phyloP scores from a whole-genome alignment of 2,329 filamentous ascomycete species.

The Venturia nashicola region DNA sequence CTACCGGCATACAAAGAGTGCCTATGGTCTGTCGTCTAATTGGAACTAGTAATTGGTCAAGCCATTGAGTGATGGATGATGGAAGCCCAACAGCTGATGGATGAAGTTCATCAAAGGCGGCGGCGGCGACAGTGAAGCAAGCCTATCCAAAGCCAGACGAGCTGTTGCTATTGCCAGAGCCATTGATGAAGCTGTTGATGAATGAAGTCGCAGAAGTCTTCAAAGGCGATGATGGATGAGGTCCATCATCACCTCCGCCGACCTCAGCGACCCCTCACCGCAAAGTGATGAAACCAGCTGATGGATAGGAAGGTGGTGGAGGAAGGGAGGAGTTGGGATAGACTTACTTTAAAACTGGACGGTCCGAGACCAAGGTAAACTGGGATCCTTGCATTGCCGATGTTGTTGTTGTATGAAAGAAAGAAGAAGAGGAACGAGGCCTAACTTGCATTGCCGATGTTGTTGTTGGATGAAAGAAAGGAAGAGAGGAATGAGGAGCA shows the following conservation, averaged over 20 bases:
- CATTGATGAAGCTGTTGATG: not conserved
- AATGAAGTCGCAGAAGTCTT: not conserved
- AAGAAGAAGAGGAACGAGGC: not conserved
- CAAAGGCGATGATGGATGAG: not conserved
- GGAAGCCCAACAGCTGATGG: not conserved
- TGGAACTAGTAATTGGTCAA: not conserved
- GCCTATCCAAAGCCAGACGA: not conserved
- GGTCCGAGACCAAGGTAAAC: no score
- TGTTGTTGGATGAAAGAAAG: not conserved
- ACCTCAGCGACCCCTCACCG: not conserved
- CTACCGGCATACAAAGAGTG: not conserved
- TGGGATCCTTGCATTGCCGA: not conserved
- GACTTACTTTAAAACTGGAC: not conserved
- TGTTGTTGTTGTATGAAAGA: not conserved
- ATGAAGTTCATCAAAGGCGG: not conserved
- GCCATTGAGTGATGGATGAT: not conserved
- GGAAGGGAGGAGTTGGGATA: not conserved
- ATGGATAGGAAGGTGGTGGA: not conserved
- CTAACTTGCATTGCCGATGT: not conserved
- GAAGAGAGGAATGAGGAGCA: not conserved
- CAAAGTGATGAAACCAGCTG: not conserved
- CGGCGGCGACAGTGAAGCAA: not conserved
- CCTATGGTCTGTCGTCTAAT: not conserved
- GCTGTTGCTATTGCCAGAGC: not conserved
- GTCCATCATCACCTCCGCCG: not conserved